These are phyloP conservation scores for Clitopilus hobsonii DNA, from an alignment of 768 basidiomycete species.

Conservation along the genomic window DNA sequence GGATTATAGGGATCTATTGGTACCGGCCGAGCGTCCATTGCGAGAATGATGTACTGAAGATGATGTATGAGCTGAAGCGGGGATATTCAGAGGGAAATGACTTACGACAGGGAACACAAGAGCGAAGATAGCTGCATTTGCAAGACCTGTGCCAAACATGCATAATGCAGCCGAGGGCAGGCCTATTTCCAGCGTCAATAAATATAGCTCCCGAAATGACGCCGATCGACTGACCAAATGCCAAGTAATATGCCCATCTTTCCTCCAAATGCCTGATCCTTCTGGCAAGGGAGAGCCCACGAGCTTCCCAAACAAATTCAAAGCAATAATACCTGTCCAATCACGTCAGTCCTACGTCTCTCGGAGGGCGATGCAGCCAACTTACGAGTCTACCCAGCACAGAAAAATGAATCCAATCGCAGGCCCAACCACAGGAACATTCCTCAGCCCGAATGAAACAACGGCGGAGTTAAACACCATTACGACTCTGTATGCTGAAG, in stretches of 20 bases:
- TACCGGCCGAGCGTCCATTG: conserved; percentile 69
- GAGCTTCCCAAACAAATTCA: conserved; percentile 83
- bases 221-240: conserved; percentile 77
- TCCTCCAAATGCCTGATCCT: conserved; percentile 77
- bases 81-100: conserved; percentile 6
- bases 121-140: conserved; percentile 81
- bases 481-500: conserved; percentile 75
- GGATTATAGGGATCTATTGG: conserved; percentile 78
- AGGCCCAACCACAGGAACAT: conserved; percentile 63
- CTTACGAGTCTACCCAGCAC: conserved; percentile 87
- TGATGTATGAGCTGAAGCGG: conserved; percentile 2
- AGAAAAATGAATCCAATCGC: conserved; percentile 63
- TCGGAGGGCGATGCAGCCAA: conserved; percentile 14
- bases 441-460: conserved; percentile 58
- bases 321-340: conserved; percentile 78
- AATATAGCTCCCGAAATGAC: too few species aligned
- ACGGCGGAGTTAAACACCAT: conserved; percentile 77
- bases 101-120: conserved; percentile 75
- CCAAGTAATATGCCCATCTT: conserved; percentile 85
- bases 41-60: conserved; percentile 78
- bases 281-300: conserved; percentile 62
- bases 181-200: too few species aligned
- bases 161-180: conserved; percentile 71
- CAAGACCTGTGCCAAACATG: conserved; percentile 66
- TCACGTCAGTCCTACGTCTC: neutral